Evolutionary conservation across 2,329 filamentous ascomycete genomes (phyloP), one percentile per base, ranked within the genome.

Genomic region (Aspergillus niger): DNA sequence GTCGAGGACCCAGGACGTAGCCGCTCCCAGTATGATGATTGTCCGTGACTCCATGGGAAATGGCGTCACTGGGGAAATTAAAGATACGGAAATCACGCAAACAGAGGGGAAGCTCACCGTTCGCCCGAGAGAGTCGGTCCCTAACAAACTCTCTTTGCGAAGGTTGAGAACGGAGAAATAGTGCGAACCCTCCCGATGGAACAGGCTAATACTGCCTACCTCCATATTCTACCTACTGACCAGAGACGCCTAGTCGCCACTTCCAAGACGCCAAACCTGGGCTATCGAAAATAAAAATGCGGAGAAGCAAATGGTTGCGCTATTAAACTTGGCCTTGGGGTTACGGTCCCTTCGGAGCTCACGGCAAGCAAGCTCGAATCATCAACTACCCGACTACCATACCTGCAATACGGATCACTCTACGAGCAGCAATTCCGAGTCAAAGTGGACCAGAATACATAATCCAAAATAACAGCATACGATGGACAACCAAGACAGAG

Each of bases 1-100:
- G 61, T 59, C 57, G 22, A 57, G 55, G 55, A 22, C 39, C 47
- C 62, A 20, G 20, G 20, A 36, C 58, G 57, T 32, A 38, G 38
- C 36, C 24, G 52, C 28, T 8, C 28, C 39, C 48, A 58, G 28
- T 47, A 28, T 43, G 15, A 24, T 24, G 17, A 15, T 36, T 47
- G 30, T 10, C 24, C 3, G 8, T 55, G 26, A 20, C 17, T 36
- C 32, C 32, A 36, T 13, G 11, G 32, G 32, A 36, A 15, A 58
- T 49, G 50, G 58, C 53, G 52, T 52, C 56, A 48, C 53, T 32
- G 41, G 5, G 41, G 32, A 11, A 7, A 44, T 44, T 44, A 22
- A 24, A 24, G 20, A 44, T 44, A 20, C 20, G 10, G 41, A 44
- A 44, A 44, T 44, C 41, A 44, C 41, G 41, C 41, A 44, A 11